These are phyloP conservation scores for Zoysia matrella DNA, from an alignment of 202 grass and related monocot species.

Conservation along the genomic window DNA sequence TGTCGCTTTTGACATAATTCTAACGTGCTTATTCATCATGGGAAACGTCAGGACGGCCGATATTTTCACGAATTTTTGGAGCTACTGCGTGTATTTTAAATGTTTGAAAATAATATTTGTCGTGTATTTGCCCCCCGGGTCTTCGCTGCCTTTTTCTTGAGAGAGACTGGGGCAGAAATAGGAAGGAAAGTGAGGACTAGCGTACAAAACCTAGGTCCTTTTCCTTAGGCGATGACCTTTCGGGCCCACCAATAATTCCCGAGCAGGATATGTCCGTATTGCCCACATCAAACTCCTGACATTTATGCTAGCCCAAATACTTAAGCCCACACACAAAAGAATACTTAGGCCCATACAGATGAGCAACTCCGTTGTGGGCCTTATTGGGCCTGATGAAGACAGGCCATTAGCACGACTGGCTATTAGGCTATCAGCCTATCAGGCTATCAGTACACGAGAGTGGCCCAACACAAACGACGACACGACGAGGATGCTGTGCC, in stretches of 20 bases:
- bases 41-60: neutral
- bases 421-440: neutral
- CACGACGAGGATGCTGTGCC: slow-evolving; percentile 5
- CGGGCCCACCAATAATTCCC: slow-evolving; percentile 25
- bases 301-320: neutral
- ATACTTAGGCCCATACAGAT: neutral
- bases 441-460: neutral
- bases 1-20: neutral
- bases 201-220: neutral
- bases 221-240: slow-evolving; percentile 5
- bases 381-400: neutral
- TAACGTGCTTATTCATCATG: neutral
- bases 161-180: neutral
- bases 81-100: slow-evolving; percentile 13
- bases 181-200: neutral
- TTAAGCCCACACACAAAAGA: neutral
- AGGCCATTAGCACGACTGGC: neutral
- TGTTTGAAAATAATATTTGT: neutral
- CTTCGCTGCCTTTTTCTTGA: neutral
- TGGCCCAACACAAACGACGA: neutral
- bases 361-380: neutral
- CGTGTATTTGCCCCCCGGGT: neutral
- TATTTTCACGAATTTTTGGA: neutral
- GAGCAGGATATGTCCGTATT: neutral
- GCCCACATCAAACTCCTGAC: neutral